Conservation (phyloP, 2,329 filamentous ascomycete genomes). For the Ustilaginoidea virens region DNA sequence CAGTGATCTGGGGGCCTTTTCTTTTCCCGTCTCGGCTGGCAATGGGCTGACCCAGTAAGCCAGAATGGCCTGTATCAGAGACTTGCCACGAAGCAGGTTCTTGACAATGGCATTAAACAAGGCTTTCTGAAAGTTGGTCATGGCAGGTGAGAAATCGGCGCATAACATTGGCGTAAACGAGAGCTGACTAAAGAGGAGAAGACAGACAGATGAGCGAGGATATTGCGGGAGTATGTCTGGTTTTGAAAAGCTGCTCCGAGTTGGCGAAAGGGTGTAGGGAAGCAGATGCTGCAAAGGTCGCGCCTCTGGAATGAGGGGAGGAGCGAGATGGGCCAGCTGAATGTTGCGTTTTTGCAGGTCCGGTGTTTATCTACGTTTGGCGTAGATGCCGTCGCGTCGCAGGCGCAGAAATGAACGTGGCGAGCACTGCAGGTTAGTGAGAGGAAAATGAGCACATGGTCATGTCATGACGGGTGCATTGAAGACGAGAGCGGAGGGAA, state of each 20-base stretch:
- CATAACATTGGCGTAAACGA: conserved; percentile 21
- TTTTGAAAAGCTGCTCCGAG: no score
- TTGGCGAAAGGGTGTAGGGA: no score
- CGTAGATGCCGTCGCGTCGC: no score
- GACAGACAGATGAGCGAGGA: no score
- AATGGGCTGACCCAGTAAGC: conserved; percentile 35
- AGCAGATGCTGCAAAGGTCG: neutral
- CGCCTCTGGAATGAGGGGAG: no score
- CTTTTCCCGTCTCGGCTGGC: conserved; percentile 14
- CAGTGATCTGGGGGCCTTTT: conserved; percentile 14
- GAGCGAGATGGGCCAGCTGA: no score
- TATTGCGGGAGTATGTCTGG: no score
- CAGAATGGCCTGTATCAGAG: conserved; percentile 40
- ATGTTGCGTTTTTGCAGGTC: no score
- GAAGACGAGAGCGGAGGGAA: neutral
- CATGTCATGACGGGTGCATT: no score
- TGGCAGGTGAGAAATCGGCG: conserved; percentile 38
- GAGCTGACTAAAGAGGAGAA: conserved; percentile 1
- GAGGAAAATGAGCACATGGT: no score
- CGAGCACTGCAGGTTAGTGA: no score
- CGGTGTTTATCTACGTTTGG: no score
- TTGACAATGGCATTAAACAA: conserved; percentile 39
- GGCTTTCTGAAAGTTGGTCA: conserved; percentile 39
- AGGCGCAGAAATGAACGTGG: neutral
- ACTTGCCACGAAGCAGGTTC: conserved; percentile 43